These are phyloP conservation scores for Oldenlandia corymbosa DNA, from an alignment of 257 asterid species.

Conservation along the genomic window DNA sequence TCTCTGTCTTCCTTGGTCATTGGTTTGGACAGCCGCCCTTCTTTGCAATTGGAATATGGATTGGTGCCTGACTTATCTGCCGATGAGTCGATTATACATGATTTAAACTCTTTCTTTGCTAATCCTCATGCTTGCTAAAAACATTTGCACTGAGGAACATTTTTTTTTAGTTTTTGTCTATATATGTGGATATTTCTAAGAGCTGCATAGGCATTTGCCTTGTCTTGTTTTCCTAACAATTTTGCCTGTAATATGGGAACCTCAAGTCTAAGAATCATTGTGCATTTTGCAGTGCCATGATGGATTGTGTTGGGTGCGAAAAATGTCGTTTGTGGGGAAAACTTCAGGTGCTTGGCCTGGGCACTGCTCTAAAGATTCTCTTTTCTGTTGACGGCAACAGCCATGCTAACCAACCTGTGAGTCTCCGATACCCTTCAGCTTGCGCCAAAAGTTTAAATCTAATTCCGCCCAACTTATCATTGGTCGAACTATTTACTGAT, in stretches of 20 bases:
- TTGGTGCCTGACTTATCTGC: background rate
- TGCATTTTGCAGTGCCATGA: slow-evolving; percentile 57
- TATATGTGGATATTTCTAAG: background rate
- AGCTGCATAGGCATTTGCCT: background rate
- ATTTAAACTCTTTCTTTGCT: background rate
- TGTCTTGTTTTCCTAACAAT: background rate
- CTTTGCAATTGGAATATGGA: background rate
- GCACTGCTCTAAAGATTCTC: slow-evolving; percentile 88
- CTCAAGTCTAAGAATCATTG: slow-evolving; percentile 9
- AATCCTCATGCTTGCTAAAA: background rate
- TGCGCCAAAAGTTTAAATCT: background rate
- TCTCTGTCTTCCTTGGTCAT: background rate
- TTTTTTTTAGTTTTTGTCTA: background rate
- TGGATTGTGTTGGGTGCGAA: slow-evolving; percentile 97
- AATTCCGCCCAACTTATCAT: background rate
- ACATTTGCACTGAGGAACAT: background rate
- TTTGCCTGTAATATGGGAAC: background rate
- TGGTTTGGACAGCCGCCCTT: background rate
- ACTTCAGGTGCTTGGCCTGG: slow-evolving; percentile 94
- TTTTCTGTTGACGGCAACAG: slow-evolving; percentile 65
- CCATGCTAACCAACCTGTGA: slow-evolving; percentile 49
- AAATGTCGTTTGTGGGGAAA: slow-evolving; percentile 98
- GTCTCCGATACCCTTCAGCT: slow-evolving; percentile 25
- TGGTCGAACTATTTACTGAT: too few relatives aligned
- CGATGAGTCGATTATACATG: background rate